Evolutionary conservation across 495 filamentous ascomycete genomes (phyloP), one percentile per base, ranked within the genome.

Genomic region (Friedmanniomyces endolithicus): DNA sequence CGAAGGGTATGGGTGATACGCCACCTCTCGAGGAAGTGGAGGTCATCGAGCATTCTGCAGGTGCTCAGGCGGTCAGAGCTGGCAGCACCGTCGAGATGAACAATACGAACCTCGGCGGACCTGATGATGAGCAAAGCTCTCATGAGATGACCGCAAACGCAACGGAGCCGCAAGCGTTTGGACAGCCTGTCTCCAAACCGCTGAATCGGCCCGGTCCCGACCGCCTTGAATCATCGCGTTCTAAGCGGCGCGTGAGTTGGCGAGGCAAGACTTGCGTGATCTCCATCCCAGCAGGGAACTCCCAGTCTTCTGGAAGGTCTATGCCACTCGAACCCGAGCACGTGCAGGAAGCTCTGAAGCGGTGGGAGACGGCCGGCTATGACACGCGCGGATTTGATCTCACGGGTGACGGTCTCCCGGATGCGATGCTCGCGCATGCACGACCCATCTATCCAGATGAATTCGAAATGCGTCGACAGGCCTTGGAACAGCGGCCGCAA

Each of bases 311-410:
- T 12, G 64, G 60, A 22, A 55, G 72, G 35, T 70, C 80, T 31
- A 60, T 74, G 55, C 79, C 86, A 16, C 68, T 97, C 56, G 81
- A 67, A 27, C 64, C 72, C 16, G 65, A 70, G 22, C 82, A 88
- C 47, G 80, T 88, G 4, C 66, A 79, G 17, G 68, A 75, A n/a
- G 82, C 81, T 63, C 61, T 94, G 55, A 74, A 78, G 47, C 70
- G 75, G 27, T 94, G 86, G 82, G 77, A 85, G 63, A 69, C 83
- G 44, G 67, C 83, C 55, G 92, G 89, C 11, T 95, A 89, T 63
- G 76, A 86, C 66, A 77, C 76, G 39, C 70, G 74, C 6, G 87
- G 87, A 0, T 94, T 92, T 67, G 82, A 55, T 43, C 33, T 59
- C 34, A 37, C 51, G 2, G 22, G 47, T 20, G 29, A 55, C 24